Evolutionary conservation across 192 early-diverging fungal genomes (phyloP).

Genomic region (Chytriomyces sp.): DNA sequence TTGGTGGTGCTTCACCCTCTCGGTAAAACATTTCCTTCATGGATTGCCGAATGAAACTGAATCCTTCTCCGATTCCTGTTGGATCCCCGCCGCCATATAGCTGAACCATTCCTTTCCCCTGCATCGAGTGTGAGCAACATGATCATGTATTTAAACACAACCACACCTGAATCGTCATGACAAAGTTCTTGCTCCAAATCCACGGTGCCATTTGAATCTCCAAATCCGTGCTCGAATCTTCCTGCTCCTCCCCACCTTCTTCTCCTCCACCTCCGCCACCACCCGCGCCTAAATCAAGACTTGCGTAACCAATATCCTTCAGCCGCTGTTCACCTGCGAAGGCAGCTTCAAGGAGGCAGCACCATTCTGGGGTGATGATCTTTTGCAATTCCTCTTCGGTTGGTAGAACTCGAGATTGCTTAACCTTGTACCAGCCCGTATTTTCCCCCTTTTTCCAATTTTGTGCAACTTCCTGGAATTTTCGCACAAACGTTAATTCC

Average conservation of each 20-base stretch:
- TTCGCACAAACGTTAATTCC: neutral
- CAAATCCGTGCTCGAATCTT: constrained; percentile 71
- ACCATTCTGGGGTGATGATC: constrained; percentile 85
- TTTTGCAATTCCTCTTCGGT: constrained; percentile 89
- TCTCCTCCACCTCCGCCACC: constrained; percentile 59
- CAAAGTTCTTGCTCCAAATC: constrained; percentile 94
- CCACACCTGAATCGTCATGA: constrained; percentile 76
- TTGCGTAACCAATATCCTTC: constrained; percentile 83
- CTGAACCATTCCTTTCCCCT: constrained; percentile 93
- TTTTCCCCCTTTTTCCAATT: constrained; percentile 85
- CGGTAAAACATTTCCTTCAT: constrained; percentile 98
- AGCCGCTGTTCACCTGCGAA: constrained; percentile 89
- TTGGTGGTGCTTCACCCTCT: constrained; percentile 81
- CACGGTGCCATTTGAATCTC: constrained; percentile 95
- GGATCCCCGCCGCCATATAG: constrained; percentile 97
- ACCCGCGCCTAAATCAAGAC: constrained; percentile 68
- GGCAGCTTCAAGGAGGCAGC: constrained; percentile 95
- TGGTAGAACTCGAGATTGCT: constrained; percentile 69
- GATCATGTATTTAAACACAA: neutral
- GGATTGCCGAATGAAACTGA: constrained; percentile 95
- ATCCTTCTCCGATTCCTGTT: constrained; percentile 91
- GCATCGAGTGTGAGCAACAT: neutral
- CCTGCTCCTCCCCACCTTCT: constrained; percentile 68
- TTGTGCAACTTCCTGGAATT: constrained; percentile 85
- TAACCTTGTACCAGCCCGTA: constrained; percentile 91